Evolutionary conservation across 768 basidiomycete genomes (phyloP).

Genomic region (Lentinus brumalis): DNA sequence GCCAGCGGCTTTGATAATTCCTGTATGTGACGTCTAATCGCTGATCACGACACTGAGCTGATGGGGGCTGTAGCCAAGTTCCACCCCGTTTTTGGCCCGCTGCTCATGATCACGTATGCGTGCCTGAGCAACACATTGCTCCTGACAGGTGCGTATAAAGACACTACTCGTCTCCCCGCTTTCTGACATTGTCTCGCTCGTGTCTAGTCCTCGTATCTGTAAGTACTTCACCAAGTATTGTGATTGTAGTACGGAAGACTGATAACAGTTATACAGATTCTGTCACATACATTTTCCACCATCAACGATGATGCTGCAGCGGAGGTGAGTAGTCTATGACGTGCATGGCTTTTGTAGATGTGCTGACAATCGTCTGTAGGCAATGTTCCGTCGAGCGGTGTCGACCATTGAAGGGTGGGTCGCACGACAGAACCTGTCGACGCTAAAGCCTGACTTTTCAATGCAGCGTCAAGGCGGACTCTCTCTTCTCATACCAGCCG

Average conservation of each 20-base stretch:
- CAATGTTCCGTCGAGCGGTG: slow-evolving; percentile 94
- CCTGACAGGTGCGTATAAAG: slow-evolving; percentile 66
- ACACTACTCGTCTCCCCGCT: slow-evolving; percentile 9
- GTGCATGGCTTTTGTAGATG: not conserved
- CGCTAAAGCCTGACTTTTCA: not conserved
- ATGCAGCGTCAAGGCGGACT: slow-evolving; percentile 81
- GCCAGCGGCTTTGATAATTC: slow-evolving; percentile 85
- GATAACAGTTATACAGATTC: slow-evolving; percentile 53
- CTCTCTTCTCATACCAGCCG: slow-evolving; percentile 90
- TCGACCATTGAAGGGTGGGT: slow-evolving; percentile 89
- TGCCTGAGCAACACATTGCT: slow-evolving; percentile 91
- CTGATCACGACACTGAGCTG: slow-evolving; percentile 6
- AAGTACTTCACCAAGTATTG: slow-evolving; percentile 26
- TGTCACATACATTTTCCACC: slow-evolving; percentile 93
- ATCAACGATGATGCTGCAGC: slow-evolving; percentile 93
- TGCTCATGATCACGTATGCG: slow-evolving; percentile 90
- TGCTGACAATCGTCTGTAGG: slow-evolving; percentile 45
- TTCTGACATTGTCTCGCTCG: slow-evolving; percentile 1
- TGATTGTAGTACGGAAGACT: not conserved
- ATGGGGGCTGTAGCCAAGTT: slow-evolving; percentile 58
- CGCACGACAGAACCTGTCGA: not conserved
- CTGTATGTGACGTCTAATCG: slow-evolving; percentile 47
- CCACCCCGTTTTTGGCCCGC: slow-evolving; percentile 85
- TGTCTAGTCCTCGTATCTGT: slow-evolving; percentile 75
- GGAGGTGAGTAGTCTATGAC: slow-evolving; percentile 52